phyloP scores from a whole-genome alignment of 768 basidiomycete genomes.

The Mycena leptocephala region DNA sequence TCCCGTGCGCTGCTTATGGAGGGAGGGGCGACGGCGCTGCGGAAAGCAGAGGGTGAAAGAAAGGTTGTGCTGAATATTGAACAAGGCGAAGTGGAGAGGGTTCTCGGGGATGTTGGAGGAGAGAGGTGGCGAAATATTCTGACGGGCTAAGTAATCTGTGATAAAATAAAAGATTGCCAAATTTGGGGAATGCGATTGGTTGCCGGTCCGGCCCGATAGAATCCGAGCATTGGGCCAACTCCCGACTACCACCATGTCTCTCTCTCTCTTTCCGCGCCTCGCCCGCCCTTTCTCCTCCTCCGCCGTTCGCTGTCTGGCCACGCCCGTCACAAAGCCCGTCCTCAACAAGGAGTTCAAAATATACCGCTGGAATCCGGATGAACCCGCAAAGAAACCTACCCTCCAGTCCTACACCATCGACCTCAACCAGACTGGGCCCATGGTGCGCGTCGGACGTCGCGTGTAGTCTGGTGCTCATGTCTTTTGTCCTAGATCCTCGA shows the following conservation, averaged over 20 bases:
- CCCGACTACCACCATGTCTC: conserved; percentile 30
- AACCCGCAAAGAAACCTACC: conserved; percentile 91
- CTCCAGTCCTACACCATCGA: conserved; percentile 95
- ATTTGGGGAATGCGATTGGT: neutral
- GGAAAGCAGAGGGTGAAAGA: conserved; percentile 77
- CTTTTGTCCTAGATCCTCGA: conserved; percentile 76
- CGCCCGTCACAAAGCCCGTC: conserved; percentile 65
- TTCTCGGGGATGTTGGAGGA: conserved; percentile 87
- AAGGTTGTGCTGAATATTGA: conserved; percentile 89
- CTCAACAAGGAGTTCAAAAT: conserved; percentile 97
- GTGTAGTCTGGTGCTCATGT: neutral
- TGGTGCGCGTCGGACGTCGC: conserved; percentile 67
- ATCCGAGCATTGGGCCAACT: neutral
- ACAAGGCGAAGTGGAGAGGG: conserved; percentile 87
- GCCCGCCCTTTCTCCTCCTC: conserved; percentile 38
- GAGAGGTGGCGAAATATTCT: conserved; percentile 74
- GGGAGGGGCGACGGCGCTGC: conserved; percentile 66
- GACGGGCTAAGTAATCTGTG: conserved; percentile 28
- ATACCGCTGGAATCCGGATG: conserved; percentile 99
- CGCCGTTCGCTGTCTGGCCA: conserved; percentile 38
- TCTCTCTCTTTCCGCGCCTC: conserved; percentile 28
- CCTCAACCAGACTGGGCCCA: conserved; percentile 95
- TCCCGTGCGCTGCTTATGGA: conserved; percentile 86
- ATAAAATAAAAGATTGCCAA: too few relatives aligned
- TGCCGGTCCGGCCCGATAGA: neutral